These are phyloP conservation scores for Calonectria pteridis DNA, from an alignment of 2,329 filamentous ascomycete genomes.

Conservation along the genomic window DNA sequence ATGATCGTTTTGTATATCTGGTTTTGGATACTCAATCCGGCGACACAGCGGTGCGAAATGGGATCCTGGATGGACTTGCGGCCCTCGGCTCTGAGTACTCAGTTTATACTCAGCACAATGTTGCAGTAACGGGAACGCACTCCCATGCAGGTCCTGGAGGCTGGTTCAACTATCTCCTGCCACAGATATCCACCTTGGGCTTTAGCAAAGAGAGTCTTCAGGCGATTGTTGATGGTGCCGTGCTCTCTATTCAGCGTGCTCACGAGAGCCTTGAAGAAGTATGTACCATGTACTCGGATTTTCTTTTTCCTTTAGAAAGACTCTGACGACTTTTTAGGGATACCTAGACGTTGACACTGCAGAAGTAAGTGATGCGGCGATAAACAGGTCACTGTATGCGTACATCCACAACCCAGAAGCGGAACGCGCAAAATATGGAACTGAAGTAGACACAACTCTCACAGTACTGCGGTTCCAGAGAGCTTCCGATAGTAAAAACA, in stretches of 20 bases:
- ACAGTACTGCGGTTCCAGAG: slow-evolving; percentile 84
- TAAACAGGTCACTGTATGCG: slow-evolving; percentile 89
- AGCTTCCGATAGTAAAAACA: slow-evolving; percentile 78
- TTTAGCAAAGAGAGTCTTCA: slow-evolving; percentile 90
- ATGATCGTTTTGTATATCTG: slow-evolving; percentile 86
- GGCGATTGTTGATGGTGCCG: slow-evolving; percentile 87
- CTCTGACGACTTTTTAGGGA: slow-evolving; percentile 57
- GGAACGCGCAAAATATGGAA: slow-evolving; percentile 78
- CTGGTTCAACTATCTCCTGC: slow-evolving; percentile 94
- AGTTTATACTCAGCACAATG: slow-evolving; percentile 81
- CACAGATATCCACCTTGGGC: slow-evolving; percentile 88
- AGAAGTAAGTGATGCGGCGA: slow-evolving; percentile 80
- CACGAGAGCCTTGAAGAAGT: slow-evolving; percentile 68
- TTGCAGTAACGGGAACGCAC: slow-evolving; percentile 93
- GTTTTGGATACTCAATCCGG: slow-evolving; percentile 90
- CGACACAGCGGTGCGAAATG: slow-evolving; percentile 88
- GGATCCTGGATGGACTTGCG: slow-evolving; percentile 82
- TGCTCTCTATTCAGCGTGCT: slow-evolving; percentile 85
- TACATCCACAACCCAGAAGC: slow-evolving; percentile 87
- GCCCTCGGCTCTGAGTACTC: slow-evolving; percentile 78
- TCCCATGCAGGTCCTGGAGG: slow-evolving; percentile 92
- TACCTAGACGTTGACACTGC: slow-evolving; percentile 78
- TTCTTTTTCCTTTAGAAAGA: background rate
- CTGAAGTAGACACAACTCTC: slow-evolving; percentile 69
- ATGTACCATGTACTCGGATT: slow-evolving; percentile 24